Conservation (phyloP, 306 rosid species). For the Cicer chorassanicum region DNA sequence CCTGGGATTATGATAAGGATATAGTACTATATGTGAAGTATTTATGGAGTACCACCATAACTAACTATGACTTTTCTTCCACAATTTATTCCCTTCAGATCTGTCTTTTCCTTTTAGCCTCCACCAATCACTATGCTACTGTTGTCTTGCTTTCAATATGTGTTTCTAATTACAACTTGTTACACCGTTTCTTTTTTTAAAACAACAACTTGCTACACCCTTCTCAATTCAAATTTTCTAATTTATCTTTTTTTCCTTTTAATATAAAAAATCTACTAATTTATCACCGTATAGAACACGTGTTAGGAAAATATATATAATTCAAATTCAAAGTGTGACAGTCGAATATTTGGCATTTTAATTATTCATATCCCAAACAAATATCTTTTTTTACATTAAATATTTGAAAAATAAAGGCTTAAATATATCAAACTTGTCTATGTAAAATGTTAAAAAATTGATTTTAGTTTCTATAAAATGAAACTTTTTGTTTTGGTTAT, state of each 20-base stretch:
- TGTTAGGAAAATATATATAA: not conserved
- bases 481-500: too few relatives aligned
- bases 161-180: not conserved
- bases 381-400: too few relatives aligned
- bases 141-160: not conserved
- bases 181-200: not conserved
- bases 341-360: too few relatives aligned
- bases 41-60: not conserved
- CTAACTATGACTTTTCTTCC: not conserved
- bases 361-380: too few relatives aligned
- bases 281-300: not conserved
- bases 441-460: too few relatives aligned
- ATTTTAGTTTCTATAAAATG: too few relatives aligned
- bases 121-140: not conserved
- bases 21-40: not conserved
- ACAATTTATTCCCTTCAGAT: not conserved
- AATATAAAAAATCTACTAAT: too few relatives aligned
- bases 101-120: conserved; percentile 1
- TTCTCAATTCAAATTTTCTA: not conserved
- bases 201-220: not conserved
- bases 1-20: not conserved
- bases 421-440: too few relatives aligned
- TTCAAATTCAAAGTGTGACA: too few relatives aligned
- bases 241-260: too few relatives aligned
- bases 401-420: too few relatives aligned